A percentile compares a stretch with the other conserved stretches of the same genome.
Evolutionary conservation across 805 yeast species (phyloP).

Genomic region (Yarrowia deformans): DNA sequence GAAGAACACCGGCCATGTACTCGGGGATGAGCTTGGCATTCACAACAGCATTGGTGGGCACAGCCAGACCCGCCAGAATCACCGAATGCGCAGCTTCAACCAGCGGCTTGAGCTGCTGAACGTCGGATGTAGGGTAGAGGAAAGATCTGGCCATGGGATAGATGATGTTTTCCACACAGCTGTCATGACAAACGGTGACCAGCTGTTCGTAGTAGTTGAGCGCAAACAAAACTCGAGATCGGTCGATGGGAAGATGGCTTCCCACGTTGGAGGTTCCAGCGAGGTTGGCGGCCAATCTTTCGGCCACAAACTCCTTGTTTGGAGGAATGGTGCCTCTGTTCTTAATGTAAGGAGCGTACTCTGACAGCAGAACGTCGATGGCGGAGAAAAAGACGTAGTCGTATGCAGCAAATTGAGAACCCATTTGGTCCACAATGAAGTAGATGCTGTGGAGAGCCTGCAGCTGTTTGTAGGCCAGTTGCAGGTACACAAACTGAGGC

Average conservation of each 20-base stretch:
- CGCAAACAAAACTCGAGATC: constrained; percentile 47
- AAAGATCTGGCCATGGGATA: constrained; percentile 47
- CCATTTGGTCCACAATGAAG: constrained; percentile 46
- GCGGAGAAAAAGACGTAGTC: constrained; percentile 64
- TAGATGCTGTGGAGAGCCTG: constrained; percentile 44
- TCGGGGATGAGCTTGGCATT: constrained; percentile 45
- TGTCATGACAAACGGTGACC: constrained; percentile 49
- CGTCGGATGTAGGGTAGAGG: constrained; percentile 42
- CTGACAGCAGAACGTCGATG: constrained; percentile 52
- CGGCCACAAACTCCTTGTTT: constrained; percentile 31
- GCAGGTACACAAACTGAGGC: constrained; percentile 26
- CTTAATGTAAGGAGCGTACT: constrained; percentile 23
- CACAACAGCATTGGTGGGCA: constrained; percentile 35
- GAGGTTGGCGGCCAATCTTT: constrained; percentile 47
- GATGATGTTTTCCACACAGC: constrained; percentile 51
- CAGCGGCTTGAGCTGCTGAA: constrained; percentile 47
- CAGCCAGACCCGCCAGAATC: constrained; percentile 52
- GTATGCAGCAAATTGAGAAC: constrained; percentile 54
- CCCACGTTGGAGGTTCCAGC: constrained; percentile 46
- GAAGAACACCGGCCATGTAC: constrained; percentile 58
- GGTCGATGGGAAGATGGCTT: constrained; percentile 43
- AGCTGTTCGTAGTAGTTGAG: constrained; percentile 51
- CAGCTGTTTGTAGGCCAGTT: constrained; percentile 43
- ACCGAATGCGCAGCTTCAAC: constrained; percentile 74
- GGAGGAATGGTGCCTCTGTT: constrained; percentile 18